These are phyloP conservation scores for Phytophthora litchii DNA, from an alignment of 352 stramenopile species.

Conservation along the genomic window DNA sequence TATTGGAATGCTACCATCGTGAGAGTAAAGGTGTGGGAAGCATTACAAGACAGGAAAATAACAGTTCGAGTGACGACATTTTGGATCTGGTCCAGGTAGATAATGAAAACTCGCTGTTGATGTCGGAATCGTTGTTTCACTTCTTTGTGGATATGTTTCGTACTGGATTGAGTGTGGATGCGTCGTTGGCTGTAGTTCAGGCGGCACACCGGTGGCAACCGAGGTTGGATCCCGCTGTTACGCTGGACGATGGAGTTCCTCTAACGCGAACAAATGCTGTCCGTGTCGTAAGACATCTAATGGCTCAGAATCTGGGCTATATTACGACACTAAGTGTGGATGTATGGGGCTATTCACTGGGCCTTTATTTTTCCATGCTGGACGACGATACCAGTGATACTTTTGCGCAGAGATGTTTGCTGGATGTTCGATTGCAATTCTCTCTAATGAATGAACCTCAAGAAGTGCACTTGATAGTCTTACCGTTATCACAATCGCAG, in stretches of 20 bases:
- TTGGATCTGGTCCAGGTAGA: background rate
- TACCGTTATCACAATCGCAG: background rate
- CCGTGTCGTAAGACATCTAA: background rate
- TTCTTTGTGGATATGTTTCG: background rate
- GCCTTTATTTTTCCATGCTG: background rate
- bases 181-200: background rate
- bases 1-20: background rate
- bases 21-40: no score
- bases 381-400: background rate
- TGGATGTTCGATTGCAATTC: background rate
- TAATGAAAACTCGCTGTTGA: no score
- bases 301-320: background rate
- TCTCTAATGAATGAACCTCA: background rate
- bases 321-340: background rate
- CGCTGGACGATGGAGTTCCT: background rate
- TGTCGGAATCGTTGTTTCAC: background rate
- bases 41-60: background rate
- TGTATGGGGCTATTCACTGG: background rate
- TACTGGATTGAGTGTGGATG: background rate
- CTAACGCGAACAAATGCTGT: background rate
- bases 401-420: background rate
- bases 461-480: background rate
- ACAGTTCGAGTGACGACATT: background rate
- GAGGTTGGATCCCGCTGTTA: background rate
- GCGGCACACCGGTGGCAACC: background rate